These are phyloP conservation scores for Cryptococcus depauperatus DNA, from an alignment of 1,284 basidiomycete genomes.

Conservation along the genomic window DNA sequence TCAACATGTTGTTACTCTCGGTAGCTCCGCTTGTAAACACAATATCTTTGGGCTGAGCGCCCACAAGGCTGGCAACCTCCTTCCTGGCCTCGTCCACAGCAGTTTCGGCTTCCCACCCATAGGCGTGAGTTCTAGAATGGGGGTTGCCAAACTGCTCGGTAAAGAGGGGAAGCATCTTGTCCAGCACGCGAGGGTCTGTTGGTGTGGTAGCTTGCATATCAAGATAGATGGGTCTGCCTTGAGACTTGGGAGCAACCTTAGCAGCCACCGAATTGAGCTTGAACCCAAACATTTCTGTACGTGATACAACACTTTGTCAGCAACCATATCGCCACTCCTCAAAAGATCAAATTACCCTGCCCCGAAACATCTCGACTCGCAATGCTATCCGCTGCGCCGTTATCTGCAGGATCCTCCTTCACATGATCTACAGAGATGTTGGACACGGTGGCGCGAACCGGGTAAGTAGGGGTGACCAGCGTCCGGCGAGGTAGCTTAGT, in stretches of 20 bases:
- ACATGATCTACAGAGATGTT: slow-evolving; percentile 20
- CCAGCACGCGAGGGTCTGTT: slow-evolving; percentile 91
- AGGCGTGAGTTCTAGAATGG: slow-evolving; percentile 94
- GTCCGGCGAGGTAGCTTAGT: slow-evolving; percentile 14
- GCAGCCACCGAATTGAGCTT: slow-evolving; percentile 61
- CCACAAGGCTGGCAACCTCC: slow-evolving; percentile 85
- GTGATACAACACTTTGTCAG: background rate
- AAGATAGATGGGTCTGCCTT: slow-evolving; percentile 81
- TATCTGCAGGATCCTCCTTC: slow-evolving; percentile 30
- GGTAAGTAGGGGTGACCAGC: slow-evolving; percentile 26
- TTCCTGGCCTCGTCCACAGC: slow-evolving; percentile 87
- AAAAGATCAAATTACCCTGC: slow-evolving; percentile 18
- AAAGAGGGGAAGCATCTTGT: slow-evolving; percentile 92
- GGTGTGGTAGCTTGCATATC: slow-evolving; percentile 99
- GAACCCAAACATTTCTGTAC: slow-evolving; percentile 74
- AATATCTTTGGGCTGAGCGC: slow-evolving; percentile 91
- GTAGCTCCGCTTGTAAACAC: slow-evolving; percentile 98
- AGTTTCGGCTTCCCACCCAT: slow-evolving; percentile 97
- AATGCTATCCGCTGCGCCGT: slow-evolving; percentile 23
- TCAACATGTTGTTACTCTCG: slow-evolving; percentile 95
- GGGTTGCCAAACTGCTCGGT: slow-evolving; percentile 98
- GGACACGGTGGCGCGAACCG: slow-evolving; percentile 24
- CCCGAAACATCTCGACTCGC: slow-evolving; percentile 17
- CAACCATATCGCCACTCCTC: background rate
- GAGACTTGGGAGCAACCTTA: slow-evolving; percentile 53